A percentile compares a stretch with the other conserved stretches of the same genome.
phyloP scores from a whole-genome alignment of 352 stramenopile species.

The Globisporangium megalacanthum region DNA sequence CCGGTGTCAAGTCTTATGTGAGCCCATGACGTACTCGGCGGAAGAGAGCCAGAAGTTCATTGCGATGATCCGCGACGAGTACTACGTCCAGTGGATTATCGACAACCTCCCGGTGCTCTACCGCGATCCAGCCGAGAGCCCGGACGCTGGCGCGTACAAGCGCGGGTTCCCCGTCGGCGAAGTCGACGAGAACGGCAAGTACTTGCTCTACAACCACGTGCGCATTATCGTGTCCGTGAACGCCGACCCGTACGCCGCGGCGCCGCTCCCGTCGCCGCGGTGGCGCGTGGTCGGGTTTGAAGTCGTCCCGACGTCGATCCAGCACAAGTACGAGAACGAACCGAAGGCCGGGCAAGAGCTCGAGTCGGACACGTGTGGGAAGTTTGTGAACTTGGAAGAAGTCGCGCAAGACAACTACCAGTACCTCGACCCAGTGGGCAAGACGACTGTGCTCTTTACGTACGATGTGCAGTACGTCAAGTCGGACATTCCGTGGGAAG shows the following conservation, averaged over 20 bases:
- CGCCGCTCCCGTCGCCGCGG: constrained; percentile 38
- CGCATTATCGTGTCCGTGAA: constrained; percentile 93
- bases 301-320: constrained; percentile 94
- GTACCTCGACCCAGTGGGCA: constrained; percentile 61
- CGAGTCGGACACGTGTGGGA: constrained; percentile 77
- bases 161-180: constrained; percentile 92
- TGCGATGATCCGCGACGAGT: constrained; percentile 93
- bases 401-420: constrained; percentile 77
- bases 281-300: constrained; percentile 95
- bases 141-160: constrained; percentile 77
- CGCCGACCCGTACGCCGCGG: constrained; percentile 71
- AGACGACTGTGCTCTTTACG: constrained; percentile 95
- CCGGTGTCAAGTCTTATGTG: constrained; percentile 88
- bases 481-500: constrained; percentile 93
- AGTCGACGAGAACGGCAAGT: constrained; percentile 86
- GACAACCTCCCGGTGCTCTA: constrained; percentile 91
- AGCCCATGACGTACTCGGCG: constrained; percentile 76
- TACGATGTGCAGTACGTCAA: constrained; percentile 98
- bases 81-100: constrained; percentile 93
- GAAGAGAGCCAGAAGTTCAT: constrained; percentile 82
- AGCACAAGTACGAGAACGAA: constrained; percentile 88
- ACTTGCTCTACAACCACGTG: constrained; percentile 98
- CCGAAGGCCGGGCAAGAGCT: constrained; percentile 75
- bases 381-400: constrained; percentile 87
- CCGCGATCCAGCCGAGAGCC: constrained; percentile 63